Evolutionary conservation across 352 stramenopile species (phyloP), one percentile per base, ranked within the genome.

Genomic region (Globisporangium lucens): DNA sequence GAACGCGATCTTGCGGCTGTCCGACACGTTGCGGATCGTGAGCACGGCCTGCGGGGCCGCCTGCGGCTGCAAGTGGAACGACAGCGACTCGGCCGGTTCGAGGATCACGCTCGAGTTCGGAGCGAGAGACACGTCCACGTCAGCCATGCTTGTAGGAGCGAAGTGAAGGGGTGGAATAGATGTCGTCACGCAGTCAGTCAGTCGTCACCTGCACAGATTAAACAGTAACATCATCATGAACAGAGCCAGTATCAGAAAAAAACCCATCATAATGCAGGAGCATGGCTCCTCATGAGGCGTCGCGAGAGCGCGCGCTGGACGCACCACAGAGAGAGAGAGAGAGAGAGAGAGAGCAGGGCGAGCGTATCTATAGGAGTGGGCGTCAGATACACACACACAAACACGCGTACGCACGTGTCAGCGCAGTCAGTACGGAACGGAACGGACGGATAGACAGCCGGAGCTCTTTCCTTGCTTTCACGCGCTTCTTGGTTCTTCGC

Each of bases 21-120:
- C 82, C 66, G 86, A 89, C 63, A 89, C 82, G 69, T 96, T 96
- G 64, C 85, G 83, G 70, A 96, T 94, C 60, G 80, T 92, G 62
- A 96, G 66, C 65, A 92, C 81, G 27, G 86, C 85, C 72, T 96
- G 88, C 15, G 88, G 86, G 15, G 88, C 85, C 58, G 77, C 77
- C 62, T 83, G 71, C 38, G 82, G 67, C 68, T 82, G 73, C 56
- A 96, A 56, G 4, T 87, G 75, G 72, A 96, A 96, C 43, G 84
- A 74, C 47, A 96, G 72, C 68, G 83, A 94, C 67, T 96, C 88
- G 4, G 81, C 75, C n/a, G 88, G 88, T 46, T 96, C 88, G 20
- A 96, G 69, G 58, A 88, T 82, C 64, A 94, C 84, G 75, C 81
- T 91, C 63, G 83, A 90, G 66, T 85, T 90, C 56, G 86, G 84